These are phyloP conservation scores for Thermochaetoides thermophila DNA, from an alignment of 495 filamentous ascomycete species.

Conservation along the genomic window DNA sequence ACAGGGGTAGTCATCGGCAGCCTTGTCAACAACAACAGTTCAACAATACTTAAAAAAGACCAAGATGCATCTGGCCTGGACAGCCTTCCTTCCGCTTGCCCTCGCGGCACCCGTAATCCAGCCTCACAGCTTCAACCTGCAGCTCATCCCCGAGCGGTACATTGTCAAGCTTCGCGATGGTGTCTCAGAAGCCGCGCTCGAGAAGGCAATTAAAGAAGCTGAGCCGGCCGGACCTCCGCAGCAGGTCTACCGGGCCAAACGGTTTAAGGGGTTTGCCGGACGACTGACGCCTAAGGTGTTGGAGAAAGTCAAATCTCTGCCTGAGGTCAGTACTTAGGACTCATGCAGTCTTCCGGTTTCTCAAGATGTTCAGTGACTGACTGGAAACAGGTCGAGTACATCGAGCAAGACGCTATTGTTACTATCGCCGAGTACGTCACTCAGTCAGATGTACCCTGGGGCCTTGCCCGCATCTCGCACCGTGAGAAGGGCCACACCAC, in stretches of 20 bases:
- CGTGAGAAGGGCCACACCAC: conserved; percentile 24
- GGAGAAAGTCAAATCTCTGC: conserved; percentile 27
- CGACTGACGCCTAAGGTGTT: conserved; percentile 20
- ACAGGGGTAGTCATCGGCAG: too few species aligned
- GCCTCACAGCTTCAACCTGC: conserved; percentile 17
- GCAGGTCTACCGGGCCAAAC: conserved; percentile 22
- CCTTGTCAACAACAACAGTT: too few species aligned
- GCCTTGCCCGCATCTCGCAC: conserved; percentile 45
- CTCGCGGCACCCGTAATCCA: conserved; percentile 22
- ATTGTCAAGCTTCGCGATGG: conserved; percentile 41
- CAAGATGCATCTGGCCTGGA: too few species aligned
- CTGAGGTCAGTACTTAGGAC: conserved; percentile 16
- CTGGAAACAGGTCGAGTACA: conserved; percentile 29
- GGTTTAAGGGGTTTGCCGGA: conserved; percentile 31
- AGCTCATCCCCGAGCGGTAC: conserved; percentile 34
- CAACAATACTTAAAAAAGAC: too few species aligned
- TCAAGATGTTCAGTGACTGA: neutral
- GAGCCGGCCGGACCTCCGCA: conserved; percentile 18
- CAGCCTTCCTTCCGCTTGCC: conserved; percentile 10
- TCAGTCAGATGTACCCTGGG: conserved; percentile 42
- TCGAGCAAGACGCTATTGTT: conserved; percentile 34
- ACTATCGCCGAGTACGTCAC: conserved; percentile 24
- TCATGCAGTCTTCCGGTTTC: neutral
- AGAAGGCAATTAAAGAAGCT: conserved; percentile 16
- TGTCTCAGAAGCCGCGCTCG: conserved; percentile 18